A percentile compares a stretch with the other conserved stretches of the same genome.
Evolutionary conservation across 2,329 filamentous ascomycete species (phyloP).

Genomic region (Beauveria brongniartii): DNA sequence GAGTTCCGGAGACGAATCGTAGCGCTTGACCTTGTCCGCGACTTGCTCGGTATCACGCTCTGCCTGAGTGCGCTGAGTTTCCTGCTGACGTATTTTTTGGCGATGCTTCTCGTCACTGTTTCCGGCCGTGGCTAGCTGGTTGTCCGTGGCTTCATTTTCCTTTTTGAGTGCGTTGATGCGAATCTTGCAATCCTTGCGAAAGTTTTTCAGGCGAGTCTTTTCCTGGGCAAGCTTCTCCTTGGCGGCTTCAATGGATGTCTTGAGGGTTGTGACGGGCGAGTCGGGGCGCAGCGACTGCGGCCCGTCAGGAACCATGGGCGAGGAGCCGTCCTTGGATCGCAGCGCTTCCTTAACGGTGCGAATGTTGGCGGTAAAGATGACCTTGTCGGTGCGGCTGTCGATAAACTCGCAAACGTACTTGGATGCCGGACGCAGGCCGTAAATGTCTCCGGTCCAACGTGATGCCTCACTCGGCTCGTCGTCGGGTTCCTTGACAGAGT

Average conservation of each 20-base stretch:
- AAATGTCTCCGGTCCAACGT: conserved; percentile 65
- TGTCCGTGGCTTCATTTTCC: conserved; percentile 63
- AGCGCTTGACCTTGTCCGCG: conserved; percentile 50
- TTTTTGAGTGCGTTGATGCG: conserved; percentile 59
- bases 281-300: conserved; percentile 62
- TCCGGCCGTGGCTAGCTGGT: conserved; percentile 59
- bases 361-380: conserved; percentile 65
- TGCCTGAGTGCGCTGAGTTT: conserved; percentile 61
- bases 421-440: conserved; percentile 59
- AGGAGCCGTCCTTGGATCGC: conserved; percentile 23
- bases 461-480: conserved; percentile 32
- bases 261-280: conserved; percentile 68
- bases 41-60: conserved; percentile 49
- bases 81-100: conserved; percentile 68
- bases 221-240: conserved; percentile 64
- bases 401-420: conserved; percentile 76
- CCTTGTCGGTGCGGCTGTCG: conserved; percentile 53
- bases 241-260: conserved; percentile 65
- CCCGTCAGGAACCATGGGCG: conserved; percentile 28
- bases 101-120: conserved; percentile 68
- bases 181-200: conserved; percentile 67
- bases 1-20: conserved; percentile 58
- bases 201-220: conserved; percentile 58
- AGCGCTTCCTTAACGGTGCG: conserved; percentile 49
- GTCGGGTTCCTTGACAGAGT: conserved; percentile 33